Evolutionary conservation across 768 basidiomycete genomes (phyloP).

Genomic region (Podaxis mareebaensis): DNA sequence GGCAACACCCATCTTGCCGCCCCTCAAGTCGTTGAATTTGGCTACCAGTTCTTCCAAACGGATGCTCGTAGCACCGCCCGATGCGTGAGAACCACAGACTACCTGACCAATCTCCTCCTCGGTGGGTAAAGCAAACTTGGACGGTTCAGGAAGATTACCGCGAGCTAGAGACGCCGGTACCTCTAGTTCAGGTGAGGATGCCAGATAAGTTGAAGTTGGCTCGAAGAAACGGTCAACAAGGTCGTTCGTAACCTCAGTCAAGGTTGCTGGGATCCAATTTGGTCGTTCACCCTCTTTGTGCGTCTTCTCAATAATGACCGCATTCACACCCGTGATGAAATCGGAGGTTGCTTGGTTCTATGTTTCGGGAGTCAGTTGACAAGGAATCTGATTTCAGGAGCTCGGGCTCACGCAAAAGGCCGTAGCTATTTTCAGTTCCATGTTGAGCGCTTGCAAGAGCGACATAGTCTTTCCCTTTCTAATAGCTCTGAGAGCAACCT

Average conservation of each 20-base stretch:
- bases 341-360: slow-evolving; percentile 81
- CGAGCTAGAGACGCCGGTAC: slow-evolving; percentile 35
- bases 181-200: slow-evolving; percentile 44
- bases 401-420: slow-evolving; percentile 78
- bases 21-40: slow-evolving; percentile 48
- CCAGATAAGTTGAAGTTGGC: slow-evolving; percentile 45
- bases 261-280: slow-evolving; percentile 67
- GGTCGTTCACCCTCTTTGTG: slow-evolving; percentile 43
- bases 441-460: slow-evolving; percentile 69
- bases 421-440: slow-evolving; percentile 87
- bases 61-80: slow-evolving; percentile 61
- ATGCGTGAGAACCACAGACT: slow-evolving; percentile 63
- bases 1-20: slow-evolving; percentile 60
- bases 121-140: slow-evolving; percentile 66
- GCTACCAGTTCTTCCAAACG: slow-evolving; percentile 64
- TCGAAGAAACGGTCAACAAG: slow-evolving; percentile 72
- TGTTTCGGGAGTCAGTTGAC: slow-evolving; percentile 18
- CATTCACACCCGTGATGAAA: slow-evolving; percentile 79
- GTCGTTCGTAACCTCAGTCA: slow-evolving; percentile 60
- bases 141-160: slow-evolving; percentile 28
- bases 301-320: slow-evolving; percentile 52
- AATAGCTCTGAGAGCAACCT: slow-evolving; percentile 82
- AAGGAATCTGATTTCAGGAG: slow-evolving; percentile 17
- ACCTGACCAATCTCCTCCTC: slow-evolving; percentile 71
- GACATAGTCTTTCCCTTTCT: slow-evolving; percentile 64